Conservation (phyloP, 1,284 basidiomycete genomes). For the Ustilago esculenta region DNA sequence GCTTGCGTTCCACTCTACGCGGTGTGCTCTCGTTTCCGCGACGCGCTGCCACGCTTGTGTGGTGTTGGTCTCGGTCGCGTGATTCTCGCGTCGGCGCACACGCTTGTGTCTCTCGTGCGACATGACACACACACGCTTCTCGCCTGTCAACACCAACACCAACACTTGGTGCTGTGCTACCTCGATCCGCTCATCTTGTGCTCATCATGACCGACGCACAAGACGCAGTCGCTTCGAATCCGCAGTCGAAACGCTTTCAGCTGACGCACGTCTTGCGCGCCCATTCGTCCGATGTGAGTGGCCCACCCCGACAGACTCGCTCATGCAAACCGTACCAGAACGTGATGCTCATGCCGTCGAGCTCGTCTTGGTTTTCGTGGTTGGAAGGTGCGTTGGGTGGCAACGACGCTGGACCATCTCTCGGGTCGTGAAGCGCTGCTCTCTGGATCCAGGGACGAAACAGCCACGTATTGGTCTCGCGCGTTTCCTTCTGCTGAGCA, state of each 20-base stretch:
- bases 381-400: slow-evolving; percentile 30
- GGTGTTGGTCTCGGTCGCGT: slow-evolving; percentile 5
- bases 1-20: slow-evolving; percentile 28
- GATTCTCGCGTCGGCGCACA: neutral
- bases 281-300: slow-evolving; percentile 35
- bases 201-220: too few species aligned
- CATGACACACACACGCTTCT: too few species aligned
- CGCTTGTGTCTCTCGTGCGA: neutral
- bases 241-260: slow-evolving; percentile 1
- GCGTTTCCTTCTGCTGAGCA: neutral
- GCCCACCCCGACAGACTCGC: neutral
- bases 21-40: slow-evolving; percentile 8
- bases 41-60: slow-evolving; percentile 8
- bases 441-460: slow-evolving; percentile 37
- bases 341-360: neutral
- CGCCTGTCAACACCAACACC: slow-evolving; percentile 10
- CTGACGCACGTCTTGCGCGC: slow-evolving; percentile 29
- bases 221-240: neutral
- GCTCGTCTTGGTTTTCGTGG: neutral
- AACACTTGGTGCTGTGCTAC: too few species aligned
- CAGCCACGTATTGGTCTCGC: slow-evolving; percentile 31
- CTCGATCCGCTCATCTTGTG: too few species aligned
- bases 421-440: slow-evolving; percentile 37
- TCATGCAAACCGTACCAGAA: neutral
- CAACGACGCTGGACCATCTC: slow-evolving; percentile 17